A percentile compares a stretch with the other conserved stretches of the same genome.
Conservation (phyloP, 805 yeast genomes). For the Saccharomycopsis schoenii region DNA sequence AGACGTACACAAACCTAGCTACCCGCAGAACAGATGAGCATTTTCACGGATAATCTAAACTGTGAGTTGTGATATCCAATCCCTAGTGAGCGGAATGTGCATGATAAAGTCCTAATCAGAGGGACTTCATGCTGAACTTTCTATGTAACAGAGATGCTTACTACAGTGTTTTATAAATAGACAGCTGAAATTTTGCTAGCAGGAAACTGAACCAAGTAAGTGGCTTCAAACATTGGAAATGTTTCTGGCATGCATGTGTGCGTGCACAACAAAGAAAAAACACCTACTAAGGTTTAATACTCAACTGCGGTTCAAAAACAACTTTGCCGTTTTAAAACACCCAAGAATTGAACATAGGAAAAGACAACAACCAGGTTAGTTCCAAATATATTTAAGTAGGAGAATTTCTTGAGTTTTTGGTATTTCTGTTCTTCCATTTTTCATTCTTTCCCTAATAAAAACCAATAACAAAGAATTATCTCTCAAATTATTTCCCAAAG, state of each 20-base stretch:
- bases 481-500: slow-evolving; percentile 5
- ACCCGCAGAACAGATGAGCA: neutral
- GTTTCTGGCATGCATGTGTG: slow-evolving; percentile 1
- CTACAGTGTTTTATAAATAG: neutral
- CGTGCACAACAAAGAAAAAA: neutral
- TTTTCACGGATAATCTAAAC: neutral
- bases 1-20: neutral
- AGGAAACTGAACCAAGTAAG: neutral
- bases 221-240: neutral
- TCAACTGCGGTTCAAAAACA: neutral
- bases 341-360: neutral
- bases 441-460: neutral
- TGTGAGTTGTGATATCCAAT: neutral
- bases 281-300: neutral
- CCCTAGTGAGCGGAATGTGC: neutral
- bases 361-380: neutral
- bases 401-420: neutral
- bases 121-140: neutral
- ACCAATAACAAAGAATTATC: neutral
- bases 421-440: neutral
- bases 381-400: neutral
- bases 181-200: neutral
- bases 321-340: neutral
- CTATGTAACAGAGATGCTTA: neutral
- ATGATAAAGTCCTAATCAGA: neutral